Evolutionary conservation across 305 asterid species (phyloP).

Genomic region (Rubia tinctorum): DNA sequence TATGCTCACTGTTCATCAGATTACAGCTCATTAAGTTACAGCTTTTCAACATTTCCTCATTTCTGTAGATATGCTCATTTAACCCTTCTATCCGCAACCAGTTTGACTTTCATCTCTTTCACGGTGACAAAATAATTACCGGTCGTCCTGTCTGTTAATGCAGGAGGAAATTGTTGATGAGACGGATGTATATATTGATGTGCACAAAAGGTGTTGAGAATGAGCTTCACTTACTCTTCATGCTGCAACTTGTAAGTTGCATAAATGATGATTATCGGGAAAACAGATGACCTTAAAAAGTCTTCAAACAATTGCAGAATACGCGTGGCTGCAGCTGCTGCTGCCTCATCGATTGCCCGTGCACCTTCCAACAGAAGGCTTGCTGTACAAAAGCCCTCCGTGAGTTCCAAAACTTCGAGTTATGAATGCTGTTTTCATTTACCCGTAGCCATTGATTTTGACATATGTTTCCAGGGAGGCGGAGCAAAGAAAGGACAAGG

Average conservation of each 20-base stretch:
- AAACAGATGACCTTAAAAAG: background rate
- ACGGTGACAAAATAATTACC: background rate
- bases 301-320: constrained; percentile 47
- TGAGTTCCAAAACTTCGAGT: constrained; percentile 28
- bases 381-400: constrained; percentile 52
- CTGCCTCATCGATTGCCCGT: constrained; percentile 91
- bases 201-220: constrained; percentile 73
- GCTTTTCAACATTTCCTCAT: background rate
- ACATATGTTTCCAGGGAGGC: background rate
- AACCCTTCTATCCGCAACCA: no score
- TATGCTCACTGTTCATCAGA: background rate
- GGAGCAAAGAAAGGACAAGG: background rate
- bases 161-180: constrained; percentile 99
- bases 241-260: background rate
- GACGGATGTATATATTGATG: constrained; percentile 94
- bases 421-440: background rate
- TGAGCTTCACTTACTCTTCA: constrained; percentile 9
- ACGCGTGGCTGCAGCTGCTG: constrained; percentile 96
- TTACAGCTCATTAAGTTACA: background rate
- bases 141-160: constrained; percentile 19
- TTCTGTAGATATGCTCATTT: no score
- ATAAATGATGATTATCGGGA: background rate
- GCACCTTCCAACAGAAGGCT: constrained; percentile 68
- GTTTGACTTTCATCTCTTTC: background rate
- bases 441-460: background rate